Conservation (phyloP, 257 asterid species). For the Prunella vulgaris region DNA sequence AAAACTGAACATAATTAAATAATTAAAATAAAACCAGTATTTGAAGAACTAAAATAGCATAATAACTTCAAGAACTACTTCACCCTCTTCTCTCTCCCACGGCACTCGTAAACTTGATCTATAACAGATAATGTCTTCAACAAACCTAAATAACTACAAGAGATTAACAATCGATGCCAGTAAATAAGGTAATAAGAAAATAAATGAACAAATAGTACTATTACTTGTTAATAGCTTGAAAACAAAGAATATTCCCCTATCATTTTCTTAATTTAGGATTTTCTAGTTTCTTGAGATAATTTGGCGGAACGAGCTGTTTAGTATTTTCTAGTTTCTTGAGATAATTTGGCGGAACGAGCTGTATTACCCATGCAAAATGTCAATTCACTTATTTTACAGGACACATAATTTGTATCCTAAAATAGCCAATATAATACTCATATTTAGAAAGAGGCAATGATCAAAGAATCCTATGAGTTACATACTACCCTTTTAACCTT, state of each 20-base stretch:
- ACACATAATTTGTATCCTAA: background rate
- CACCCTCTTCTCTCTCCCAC: too few species aligned
- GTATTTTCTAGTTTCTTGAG: background rate
- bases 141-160: conserved; percentile 1
- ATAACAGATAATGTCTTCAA: too few species aligned
- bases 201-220: background rate
- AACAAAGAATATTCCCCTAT: background rate
- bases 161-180: background rate
- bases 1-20: too few species aligned
- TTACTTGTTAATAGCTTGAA: background rate
- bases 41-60: too few species aligned
- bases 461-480: too few species aligned
- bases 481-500: background rate
- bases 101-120: too few species aligned
- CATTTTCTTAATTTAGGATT: background rate
- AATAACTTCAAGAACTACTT: too few species aligned
- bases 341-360: background rate
- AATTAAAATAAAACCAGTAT: too few species aligned
- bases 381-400: background rate
- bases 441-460: too few species aligned
- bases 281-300: background rate
- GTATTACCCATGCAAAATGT: background rate
- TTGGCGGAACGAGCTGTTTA: background rate
- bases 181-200: background rate
- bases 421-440: too few species aligned